Percentiles rank a stretch among this genome's conserved stretches.
phyloP scores from a whole-genome alignment of 1,284 basidiomycete species.

The Apiotrichum sp. region DNA sequence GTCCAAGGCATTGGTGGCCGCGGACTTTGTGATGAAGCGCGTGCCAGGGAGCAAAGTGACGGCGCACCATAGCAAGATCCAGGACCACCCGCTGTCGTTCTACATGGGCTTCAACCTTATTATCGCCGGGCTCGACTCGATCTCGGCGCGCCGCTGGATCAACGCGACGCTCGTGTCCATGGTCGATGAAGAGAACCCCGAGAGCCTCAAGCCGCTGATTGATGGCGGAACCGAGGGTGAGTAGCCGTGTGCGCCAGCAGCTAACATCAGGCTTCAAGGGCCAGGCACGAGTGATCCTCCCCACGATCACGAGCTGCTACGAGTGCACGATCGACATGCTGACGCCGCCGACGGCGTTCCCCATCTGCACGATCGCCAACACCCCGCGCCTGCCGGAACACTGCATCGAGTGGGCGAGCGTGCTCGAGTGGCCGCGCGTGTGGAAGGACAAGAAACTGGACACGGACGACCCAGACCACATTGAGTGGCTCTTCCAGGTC shows the following conservation, averaged over 20 bases:
- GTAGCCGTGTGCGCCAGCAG: conserved; percentile 4
- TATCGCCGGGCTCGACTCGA: conserved; percentile 96
- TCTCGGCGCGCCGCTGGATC: conserved; percentile 96
- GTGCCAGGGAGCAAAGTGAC: conserved; percentile 91
- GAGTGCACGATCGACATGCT: conserved; percentile 98
- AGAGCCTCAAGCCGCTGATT: conserved; percentile 94
- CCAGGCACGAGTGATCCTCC: conserved; percentile 94
- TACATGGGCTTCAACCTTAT: conserved; percentile 96
- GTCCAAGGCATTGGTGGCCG: conserved; percentile 88
- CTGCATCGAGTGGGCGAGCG: conserved; percentile 99
- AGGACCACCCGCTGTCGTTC: conserved; percentile 93
- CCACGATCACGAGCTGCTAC: conserved; percentile 92
- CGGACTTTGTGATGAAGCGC: conserved; percentile 90
- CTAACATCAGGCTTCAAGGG: conserved; percentile 80
- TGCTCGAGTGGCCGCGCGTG: conserved; percentile 95
- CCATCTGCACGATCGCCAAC: conserved; percentile 98
- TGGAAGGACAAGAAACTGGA: conserved; percentile 90
- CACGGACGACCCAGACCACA: conserved; percentile 94
- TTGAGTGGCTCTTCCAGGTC: conserved; percentile 81
- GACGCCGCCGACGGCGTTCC: conserved; percentile 93
- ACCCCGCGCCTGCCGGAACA: conserved; percentile 97
- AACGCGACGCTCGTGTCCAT: conserved; percentile 94
- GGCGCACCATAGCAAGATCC: conserved; percentile 96
- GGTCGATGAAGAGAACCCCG: conserved; percentile 82
- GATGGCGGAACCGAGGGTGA: conserved; percentile 97